Evolutionary conservation across 2,329 filamentous ascomycete genomes (phyloP).

Genomic region (Colletotrichum sansevieriae): DNA sequence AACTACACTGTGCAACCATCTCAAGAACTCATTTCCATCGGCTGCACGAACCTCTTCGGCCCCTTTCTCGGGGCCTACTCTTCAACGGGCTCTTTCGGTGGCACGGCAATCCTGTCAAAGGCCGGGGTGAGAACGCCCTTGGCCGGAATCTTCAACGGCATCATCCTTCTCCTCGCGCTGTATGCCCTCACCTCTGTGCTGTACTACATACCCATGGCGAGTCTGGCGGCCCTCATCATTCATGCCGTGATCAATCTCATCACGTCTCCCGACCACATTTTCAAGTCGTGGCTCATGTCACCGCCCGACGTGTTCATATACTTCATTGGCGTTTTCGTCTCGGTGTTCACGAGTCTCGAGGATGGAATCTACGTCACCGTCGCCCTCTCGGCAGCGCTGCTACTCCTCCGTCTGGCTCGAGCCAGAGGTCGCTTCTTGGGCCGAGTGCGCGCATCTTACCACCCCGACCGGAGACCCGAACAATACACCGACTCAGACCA

Average conservation of each 20-base stretch:
- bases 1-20: conserved; percentile 84
- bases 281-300: conserved; percentile 82
- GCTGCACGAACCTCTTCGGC: conserved; percentile 79
- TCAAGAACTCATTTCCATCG: conserved; percentile 83
- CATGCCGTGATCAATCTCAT: conserved; percentile 85
- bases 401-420: conserved; percentile 60
- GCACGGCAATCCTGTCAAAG: conserved; percentile 87
- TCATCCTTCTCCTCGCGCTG: conserved; percentile 81
- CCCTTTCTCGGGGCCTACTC: conserved; percentile 75
- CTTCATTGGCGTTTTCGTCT: conserved; percentile 75
- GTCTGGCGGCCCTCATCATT: conserved; percentile 83
- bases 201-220: conserved; percentile 82
- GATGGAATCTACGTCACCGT: conserved; percentile 64
- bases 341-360: conserved; percentile 63
- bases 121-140: conserved; percentile 84
- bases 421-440: conserved; percentile 62
- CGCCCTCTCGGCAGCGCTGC: conserved; percentile 55
- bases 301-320: conserved; percentile 82
- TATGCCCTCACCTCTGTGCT: conserved; percentile 84
- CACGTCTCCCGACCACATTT: conserved; percentile 78
- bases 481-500: conserved; percentile 4
- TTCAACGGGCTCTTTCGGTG: conserved; percentile 63
- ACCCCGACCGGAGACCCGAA: conserved; percentile 38
- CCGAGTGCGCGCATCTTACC: conserved; percentile 44
- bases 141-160: conserved; percentile 81